phyloP scores from a whole-genome alignment of 2,329 filamentous ascomycete genomes.

The Penicillium sp. region DNA sequence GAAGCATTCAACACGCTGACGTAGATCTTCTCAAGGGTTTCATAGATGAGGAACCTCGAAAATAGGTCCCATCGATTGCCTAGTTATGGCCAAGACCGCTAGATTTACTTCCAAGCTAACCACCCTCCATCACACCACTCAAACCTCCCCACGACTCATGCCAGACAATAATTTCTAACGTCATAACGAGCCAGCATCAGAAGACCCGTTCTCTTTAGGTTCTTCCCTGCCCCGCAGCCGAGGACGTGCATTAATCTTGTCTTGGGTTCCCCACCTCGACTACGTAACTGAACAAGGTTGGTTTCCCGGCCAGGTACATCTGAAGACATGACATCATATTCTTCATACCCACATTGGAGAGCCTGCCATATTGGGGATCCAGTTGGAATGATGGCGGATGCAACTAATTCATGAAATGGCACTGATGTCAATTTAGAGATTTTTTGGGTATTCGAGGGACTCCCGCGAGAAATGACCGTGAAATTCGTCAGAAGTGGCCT shows the following conservation, averaged over 20 bases:
- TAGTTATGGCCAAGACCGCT: background rate
- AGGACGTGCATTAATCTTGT: background rate
- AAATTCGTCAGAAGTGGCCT: background rate
- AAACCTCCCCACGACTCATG: background rate
- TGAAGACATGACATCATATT: slow-evolving; percentile 5
- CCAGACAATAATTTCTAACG: background rate
- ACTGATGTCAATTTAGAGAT: background rate
- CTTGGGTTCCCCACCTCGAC: slow-evolving; percentile 2
- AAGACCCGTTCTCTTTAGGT: background rate
- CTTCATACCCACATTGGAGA: background rate
- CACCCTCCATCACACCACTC: background rate
- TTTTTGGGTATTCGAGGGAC: background rate
- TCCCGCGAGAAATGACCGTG: background rate
- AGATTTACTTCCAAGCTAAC: no score
- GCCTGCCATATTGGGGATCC: background rate
- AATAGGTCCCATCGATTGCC: no score
- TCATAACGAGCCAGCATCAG: background rate
- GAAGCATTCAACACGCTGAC: background rate
- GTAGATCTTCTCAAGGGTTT: no score
- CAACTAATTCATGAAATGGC: background rate
- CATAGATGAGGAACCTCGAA: no score
- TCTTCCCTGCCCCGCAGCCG: background rate
- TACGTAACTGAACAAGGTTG: slow-evolving; percentile 12
- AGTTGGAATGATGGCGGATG: background rate
- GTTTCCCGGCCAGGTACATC: slow-evolving; percentile 5